phyloP scores from a whole-genome alignment of 306 rosid genomes.

The Trichosanthes cucumerina region DNA sequence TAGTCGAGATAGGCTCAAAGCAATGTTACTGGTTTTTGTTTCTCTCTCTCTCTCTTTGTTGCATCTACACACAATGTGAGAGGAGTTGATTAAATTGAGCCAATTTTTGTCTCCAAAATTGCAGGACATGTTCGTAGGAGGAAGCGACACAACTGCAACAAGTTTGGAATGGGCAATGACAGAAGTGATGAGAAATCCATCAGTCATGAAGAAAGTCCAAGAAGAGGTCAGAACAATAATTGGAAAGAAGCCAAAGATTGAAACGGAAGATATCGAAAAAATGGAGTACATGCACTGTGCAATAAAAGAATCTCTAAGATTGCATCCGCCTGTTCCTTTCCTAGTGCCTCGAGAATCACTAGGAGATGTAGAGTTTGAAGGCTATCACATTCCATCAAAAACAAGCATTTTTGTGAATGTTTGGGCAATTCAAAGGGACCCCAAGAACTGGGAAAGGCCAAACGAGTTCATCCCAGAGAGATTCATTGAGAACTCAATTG shows the following conservation, averaged over 20 bases:
- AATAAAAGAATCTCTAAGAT: slow-evolving; percentile 26
- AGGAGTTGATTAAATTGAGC: neutral
- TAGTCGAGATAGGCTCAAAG: neutral
- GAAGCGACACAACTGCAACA: slow-evolving; percentile 36
- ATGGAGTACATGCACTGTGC: slow-evolving; percentile 34
- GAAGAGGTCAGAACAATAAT: slow-evolving; percentile 19
- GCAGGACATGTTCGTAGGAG: slow-evolving; percentile 33
- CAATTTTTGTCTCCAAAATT: neutral
- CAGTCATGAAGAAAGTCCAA: slow-evolving; percentile 27
- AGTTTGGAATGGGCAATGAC: slow-evolving; percentile 40
- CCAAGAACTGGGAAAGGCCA: slow-evolving; percentile 17
- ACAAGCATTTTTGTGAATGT: slow-evolving; percentile 17
- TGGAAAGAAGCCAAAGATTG: slow-evolving; percentile 16
- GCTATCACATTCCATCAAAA: slow-evolving; percentile 12
- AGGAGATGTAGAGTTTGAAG: slow-evolving; percentile 4
- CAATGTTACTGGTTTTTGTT: neutral
- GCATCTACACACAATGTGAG: neutral
- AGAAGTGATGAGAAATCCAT: slow-evolving; percentile 32
- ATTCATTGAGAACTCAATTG: slow-evolving; percentile 6
- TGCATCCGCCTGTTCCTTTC: slow-evolving; percentile 32
- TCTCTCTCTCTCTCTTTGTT: neutral
- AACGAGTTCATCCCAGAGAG: slow-evolving; percentile 27
- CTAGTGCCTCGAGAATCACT: slow-evolving; percentile 23
- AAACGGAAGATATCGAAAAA: slow-evolving; percentile 21
- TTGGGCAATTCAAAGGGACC: slow-evolving; percentile 32